Percentiles rank a stretch among this genome's conserved stretches.
These are phyloP conservation scores for Coprinopsis sp. DNA, from an alignment of 768 basidiomycete genomes.

Conservation along the genomic window DNA sequence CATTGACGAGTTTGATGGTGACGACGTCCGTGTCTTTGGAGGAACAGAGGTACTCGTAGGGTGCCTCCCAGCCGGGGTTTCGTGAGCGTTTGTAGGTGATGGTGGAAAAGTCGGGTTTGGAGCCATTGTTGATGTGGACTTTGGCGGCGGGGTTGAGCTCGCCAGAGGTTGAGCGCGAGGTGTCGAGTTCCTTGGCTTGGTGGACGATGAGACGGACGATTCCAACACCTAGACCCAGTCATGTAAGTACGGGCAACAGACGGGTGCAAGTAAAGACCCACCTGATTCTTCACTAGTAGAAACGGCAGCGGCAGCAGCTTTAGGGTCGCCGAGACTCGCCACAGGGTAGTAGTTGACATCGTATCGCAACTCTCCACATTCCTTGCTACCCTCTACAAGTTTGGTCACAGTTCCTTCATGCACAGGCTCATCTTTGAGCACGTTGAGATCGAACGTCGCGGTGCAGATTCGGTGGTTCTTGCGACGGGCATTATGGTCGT, in stretches of 20 bases:
- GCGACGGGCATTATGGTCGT: conserved; percentile 89
- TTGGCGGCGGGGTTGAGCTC: conserved; percentile 82
- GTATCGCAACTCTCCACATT: conserved; percentile 27
- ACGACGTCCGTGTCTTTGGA: conserved; percentile 66
- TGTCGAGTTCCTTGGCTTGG: conserved; percentile 93
- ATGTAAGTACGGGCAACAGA: conserved; percentile 1
- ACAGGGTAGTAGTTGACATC: too few species aligned
- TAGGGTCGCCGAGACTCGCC: too few species aligned
- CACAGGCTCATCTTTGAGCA: conserved; percentile 75
- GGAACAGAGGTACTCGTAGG: conserved; percentile 88
- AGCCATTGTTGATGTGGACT: conserved; percentile 54
- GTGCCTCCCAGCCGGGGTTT: conserved; percentile 84
- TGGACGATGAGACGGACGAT: conserved; percentile 90
- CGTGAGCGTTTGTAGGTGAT: conserved; percentile 75
- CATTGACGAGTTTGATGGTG: conserved; percentile 79
- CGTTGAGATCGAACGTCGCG: conserved; percentile 68
- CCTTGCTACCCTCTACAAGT: conserved; percentile 86
- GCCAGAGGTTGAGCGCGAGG: conserved; percentile 57
- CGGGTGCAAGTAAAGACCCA: too few species aligned
- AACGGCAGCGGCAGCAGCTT: too few species aligned
- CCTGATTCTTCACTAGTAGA: too few species aligned
- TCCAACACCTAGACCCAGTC: conserved; percentile 49
- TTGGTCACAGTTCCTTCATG: conserved; percentile 62
- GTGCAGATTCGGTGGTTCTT: conserved; percentile 75
- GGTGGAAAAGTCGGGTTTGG: conserved; percentile 54